Base-by-base conservation (phyloP, 306 rosid genomes). In the Begonia fuchsioides region DNA sequence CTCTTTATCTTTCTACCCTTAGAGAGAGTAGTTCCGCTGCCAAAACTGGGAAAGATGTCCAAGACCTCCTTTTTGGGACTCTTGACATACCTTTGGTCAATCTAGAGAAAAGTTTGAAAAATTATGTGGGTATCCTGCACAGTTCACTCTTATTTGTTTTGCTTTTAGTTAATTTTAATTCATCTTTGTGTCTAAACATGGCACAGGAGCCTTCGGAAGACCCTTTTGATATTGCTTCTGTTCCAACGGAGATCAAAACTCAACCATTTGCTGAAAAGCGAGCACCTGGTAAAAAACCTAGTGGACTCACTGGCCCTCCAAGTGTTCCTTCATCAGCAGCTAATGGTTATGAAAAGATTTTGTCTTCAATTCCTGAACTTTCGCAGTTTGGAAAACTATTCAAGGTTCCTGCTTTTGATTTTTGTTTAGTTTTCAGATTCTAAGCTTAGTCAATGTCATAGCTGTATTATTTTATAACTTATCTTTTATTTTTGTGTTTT, bases 251-350 rank as follows among this genome's bases (percentile, higher is more conserved):
- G 75, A 59, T 90, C 49, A 90, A 79, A 63, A 70, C 85, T 58
- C 93, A 71, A 63, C 92, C 95, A 12, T 87, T 79, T 58, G 85
- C 87, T 8, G 98, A 90, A 70, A 90, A 90, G 73, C 84, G 85
- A 65, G 87, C 82, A 56, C 74, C 81, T 45, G 77, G 98, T 63
- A 85, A 85, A 79, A 90, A 85, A 73, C 80, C 83, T 38, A 50
- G 82, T 45, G 93, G 86, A 54, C 71, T 87, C 62, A 95, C 82
- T 57, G 85, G 79, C 69, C 77, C 81, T 73, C 75, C 87, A 46
- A 63, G 69, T 69, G 86, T 61, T 15, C 85, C 84, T 47, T 54
- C 77, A 57, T 79, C 95, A 38, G 73, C 94, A 16, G 74, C 73
- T 9, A 95, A 81, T 71, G 76, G 87, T 40, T 90, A 85, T 67